Evolutionary conservation across 257 asterid species (phyloP).

Genomic region (Solanum medicagineum): DNA sequence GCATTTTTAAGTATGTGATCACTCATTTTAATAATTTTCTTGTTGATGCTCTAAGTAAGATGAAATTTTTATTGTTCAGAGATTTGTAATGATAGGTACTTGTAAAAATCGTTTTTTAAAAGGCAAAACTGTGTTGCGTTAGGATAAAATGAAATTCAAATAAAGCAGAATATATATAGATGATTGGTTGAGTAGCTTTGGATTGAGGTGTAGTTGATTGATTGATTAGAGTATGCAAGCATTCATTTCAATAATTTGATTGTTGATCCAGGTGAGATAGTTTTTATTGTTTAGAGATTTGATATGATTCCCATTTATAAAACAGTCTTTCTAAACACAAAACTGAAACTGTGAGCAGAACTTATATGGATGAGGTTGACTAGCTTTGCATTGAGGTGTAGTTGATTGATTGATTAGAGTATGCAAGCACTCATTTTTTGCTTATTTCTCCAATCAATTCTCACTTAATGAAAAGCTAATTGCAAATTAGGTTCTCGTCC

Average conservation of each 20-base stretch:
- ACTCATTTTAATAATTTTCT: background rate
- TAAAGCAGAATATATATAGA: background rate
- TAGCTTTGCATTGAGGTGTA: background rate
- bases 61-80: background rate
- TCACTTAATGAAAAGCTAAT: constrained; percentile 26
- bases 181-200: background rate
- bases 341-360: background rate
- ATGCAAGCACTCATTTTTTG: background rate
- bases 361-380: background rate
- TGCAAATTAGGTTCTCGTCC: background rate
- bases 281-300: background rate
- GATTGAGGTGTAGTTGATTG: background rate
- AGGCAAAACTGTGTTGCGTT: background rate
- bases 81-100: background rate
- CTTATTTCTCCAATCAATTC: constrained; percentile 4
- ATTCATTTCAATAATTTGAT: background rate
- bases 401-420: background rate
- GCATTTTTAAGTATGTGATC: background rate
- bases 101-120: background rate
- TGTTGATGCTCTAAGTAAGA: no score
- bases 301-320: background rate
- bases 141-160: background rate
- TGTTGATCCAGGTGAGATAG: background rate
- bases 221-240: background rate
- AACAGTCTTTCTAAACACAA: background rate